These are phyloP conservation scores for Pyrrhoderma lamaoense DNA, from an alignment of 1,284 basidiomycete species.

Conservation along the genomic window DNA sequence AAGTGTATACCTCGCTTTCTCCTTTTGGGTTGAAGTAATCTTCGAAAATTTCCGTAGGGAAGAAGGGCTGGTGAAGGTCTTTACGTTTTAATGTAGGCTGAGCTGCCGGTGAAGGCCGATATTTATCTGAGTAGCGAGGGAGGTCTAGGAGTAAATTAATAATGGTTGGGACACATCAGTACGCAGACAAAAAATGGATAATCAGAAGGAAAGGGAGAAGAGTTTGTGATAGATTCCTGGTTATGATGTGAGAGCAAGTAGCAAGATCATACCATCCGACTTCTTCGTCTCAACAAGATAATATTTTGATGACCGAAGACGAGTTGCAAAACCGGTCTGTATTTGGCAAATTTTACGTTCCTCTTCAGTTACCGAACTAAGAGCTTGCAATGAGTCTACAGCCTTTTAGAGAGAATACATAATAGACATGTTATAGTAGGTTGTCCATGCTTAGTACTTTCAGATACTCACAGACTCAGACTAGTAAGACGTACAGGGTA, in stretches of 20 bases:
- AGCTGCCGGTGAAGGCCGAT: conserved; percentile 49
- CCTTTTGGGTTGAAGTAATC: conserved; percentile 68
- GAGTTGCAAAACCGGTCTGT: conserved; percentile 57
- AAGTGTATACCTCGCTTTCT: conserved; percentile 46
- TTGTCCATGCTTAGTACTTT: conserved; percentile 15
- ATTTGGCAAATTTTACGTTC: conserved; percentile 58
- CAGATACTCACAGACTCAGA: neutral
- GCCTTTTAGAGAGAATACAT: conserved; percentile 18
- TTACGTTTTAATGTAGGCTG: conserved; percentile 60
- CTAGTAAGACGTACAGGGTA: conserved; percentile 57
- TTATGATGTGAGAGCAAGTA: neutral
- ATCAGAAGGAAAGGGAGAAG: too few relatives aligned
- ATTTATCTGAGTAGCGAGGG: conserved; percentile 74
- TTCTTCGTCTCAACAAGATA: conserved; percentile 66
- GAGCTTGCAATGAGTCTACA: conserved; percentile 51
- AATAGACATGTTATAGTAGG: too few relatives aligned
- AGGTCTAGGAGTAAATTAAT: conserved; percentile 41
- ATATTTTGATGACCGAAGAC: conserved; percentile 61
- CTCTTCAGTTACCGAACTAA: conserved; percentile 53
- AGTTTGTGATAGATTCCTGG: neutral
- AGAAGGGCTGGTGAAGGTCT: conserved; percentile 66
- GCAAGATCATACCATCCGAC: conserved; percentile 44
- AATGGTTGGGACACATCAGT: too few relatives aligned
- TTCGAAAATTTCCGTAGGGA: conserved; percentile 69
- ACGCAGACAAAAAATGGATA: too few relatives aligned